Percentiles rank a stretch among this genome's conserved stretches.
These are phyloP conservation scores for Fusarium liriodendri DNA, from an alignment of 2,329 filamentous ascomycete genomes.

Conservation along the genomic window DNA sequence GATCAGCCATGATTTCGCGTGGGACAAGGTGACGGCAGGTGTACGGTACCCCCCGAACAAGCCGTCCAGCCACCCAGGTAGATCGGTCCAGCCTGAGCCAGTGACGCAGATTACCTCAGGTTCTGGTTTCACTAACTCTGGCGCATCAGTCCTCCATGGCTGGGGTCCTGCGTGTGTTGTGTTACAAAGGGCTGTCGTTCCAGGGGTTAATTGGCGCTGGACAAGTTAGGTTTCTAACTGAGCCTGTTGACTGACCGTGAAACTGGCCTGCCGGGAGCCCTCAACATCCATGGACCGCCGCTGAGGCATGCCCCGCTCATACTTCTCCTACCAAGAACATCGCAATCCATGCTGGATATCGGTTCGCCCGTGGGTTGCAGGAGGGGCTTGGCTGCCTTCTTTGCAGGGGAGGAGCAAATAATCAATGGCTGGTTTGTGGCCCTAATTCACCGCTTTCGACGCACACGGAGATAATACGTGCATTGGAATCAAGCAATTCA, in stretches of 20 bases:
- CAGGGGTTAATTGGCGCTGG: no score
- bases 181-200: not conserved
- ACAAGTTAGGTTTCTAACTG: not conserved
- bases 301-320: not conserved
- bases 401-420: not conserved
- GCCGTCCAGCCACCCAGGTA: not conserved
- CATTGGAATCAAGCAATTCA: not conserved
- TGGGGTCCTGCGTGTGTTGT: not conserved
- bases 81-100: not conserved
- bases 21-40: not conserved
- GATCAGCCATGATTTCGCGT: not conserved
- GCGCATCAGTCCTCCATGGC: not conserved
- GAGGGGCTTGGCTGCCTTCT: not conserved
- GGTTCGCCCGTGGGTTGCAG: not conserved
- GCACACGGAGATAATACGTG: not conserved
- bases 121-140: not conserved
- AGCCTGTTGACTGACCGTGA: not conserved
- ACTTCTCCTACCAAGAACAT: not conserved
- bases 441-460: not conserved
- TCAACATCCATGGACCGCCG: not conserved
- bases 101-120: not conserved
- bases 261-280: not conserved
- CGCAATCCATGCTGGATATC: not conserved
- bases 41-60: not conserved
- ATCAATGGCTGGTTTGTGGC: not conserved